These are phyloP conservation scores for Lachancea dasiensis DNA, from an alignment of 805 yeast species.

Conservation along the genomic window DNA sequence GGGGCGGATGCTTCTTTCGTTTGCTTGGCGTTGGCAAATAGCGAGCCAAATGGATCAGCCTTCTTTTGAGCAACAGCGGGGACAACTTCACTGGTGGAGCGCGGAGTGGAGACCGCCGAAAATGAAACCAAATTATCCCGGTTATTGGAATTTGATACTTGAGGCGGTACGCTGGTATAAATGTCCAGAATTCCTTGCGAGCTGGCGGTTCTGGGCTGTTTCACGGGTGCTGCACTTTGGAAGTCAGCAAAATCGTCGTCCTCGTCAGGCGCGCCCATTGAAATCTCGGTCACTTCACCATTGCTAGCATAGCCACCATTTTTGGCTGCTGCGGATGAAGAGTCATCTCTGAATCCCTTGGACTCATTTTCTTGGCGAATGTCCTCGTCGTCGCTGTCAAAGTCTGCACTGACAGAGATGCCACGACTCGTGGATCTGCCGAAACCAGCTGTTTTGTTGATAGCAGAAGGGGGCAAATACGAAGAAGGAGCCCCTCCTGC, in stretches of 20 bases:
- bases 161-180: slow-evolving; percentile 1
- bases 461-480: slow-evolving; percentile 19
- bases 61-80: slow-evolving; percentile 39
- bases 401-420: slow-evolving; percentile 34
- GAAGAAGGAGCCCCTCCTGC: slow-evolving; percentile 49
- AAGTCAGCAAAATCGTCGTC: slow-evolving; percentile 80
- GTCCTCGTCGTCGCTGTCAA: slow-evolving; percentile 46
- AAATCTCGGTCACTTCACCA: too few species aligned
- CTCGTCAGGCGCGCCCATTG: too few species aligned
- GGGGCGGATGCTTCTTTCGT: background rate
- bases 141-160: background rate
- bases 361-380: slow-evolving; percentile 12
- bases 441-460: slow-evolving; percentile 28
- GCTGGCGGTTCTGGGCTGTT: slow-evolving; percentile 24
- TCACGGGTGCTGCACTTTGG: slow-evolving; percentile 57
- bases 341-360: background rate
- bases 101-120: background rate
- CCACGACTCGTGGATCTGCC: slow-evolving; percentile 22
- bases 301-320: slow-evolving; percentile 14
- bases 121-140: background rate
- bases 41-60: slow-evolving; percentile 66
- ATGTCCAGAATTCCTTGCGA: slow-evolving; percentile 4
- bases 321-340: background rate
- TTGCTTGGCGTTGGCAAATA: slow-evolving; percentile 57
- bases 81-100: slow-evolving; percentile 12